Percentiles rank a stretch among this genome's conserved stretches.
Conservation (phyloP, 2,329 filamentous ascomycete genomes). For the Fusarium sp. region DNA sequence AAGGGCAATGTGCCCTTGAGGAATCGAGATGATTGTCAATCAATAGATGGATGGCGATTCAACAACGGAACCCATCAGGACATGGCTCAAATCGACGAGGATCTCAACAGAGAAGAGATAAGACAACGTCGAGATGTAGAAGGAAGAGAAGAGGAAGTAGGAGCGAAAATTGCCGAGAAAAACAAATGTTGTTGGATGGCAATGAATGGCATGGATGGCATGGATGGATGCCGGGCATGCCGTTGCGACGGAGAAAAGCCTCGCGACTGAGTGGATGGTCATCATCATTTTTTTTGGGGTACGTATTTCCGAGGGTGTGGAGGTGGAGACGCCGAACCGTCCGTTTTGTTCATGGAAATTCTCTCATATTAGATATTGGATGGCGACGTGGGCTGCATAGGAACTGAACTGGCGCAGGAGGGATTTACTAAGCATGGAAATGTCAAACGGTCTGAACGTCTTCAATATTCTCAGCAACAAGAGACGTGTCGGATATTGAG, state of each 20-base stretch:
- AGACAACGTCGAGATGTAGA: slow-evolving; percentile 32
- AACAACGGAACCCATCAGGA: slow-evolving; percentile 21
- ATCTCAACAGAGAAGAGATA: slow-evolving; percentile 35
- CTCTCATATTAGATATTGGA: slow-evolving; percentile 40
- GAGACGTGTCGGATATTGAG: background rate
- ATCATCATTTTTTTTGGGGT: slow-evolving; percentile 40
- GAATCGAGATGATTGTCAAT: slow-evolving; percentile 22
- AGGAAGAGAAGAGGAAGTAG: slow-evolving; percentile 11
- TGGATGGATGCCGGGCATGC: slow-evolving; percentile 45
- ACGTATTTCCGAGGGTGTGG: slow-evolving; percentile 44
- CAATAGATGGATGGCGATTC: slow-evolving; percentile 22
- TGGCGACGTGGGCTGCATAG: slow-evolving; percentile 6
- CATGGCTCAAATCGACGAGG: slow-evolving; percentile 43
- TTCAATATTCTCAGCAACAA: too few species aligned
- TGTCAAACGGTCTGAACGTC: too few species aligned
- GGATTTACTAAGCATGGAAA: background rate
- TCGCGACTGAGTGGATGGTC: slow-evolving; percentile 43
- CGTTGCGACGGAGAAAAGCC: slow-evolving; percentile 46
- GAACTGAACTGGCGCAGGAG: slow-evolving; percentile 9
- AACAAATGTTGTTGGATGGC: slow-evolving; percentile 35
- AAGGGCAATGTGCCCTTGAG: slow-evolving; percentile 18
- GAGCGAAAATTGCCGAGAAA: slow-evolving; percentile 28
- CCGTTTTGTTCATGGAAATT: slow-evolving; percentile 44
- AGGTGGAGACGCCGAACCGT: slow-evolving; percentile 49
- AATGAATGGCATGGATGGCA: slow-evolving; percentile 14